Conservation (phyloP, 352 stramenopile genomes). For the Pythium rhizo-oryzae region DNA sequence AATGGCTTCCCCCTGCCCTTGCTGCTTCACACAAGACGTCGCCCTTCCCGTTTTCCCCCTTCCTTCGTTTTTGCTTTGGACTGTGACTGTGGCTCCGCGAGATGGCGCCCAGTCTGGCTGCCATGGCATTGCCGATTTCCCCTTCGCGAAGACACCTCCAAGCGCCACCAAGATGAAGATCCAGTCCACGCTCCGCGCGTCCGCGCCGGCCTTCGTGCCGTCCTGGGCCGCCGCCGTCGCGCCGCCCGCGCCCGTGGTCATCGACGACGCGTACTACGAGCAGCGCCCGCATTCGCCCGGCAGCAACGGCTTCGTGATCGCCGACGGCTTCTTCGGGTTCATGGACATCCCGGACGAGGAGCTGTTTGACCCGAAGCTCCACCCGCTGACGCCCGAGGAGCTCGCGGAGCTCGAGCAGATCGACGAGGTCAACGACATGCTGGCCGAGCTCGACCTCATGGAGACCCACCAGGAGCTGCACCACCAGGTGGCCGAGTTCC, state of each 20-base stretch:
- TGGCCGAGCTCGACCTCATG: constrained; percentile 79
- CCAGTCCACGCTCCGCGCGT: constrained; percentile 50
- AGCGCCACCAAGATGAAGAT: constrained; percentile 34
- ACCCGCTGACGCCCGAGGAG: constrained; percentile 60
- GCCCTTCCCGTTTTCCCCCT: not conserved
- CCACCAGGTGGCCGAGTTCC: constrained; percentile 57
- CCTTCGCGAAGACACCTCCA: constrained; percentile 33
- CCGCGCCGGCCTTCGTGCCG: constrained; percentile 62
- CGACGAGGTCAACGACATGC: constrained; percentile 79
- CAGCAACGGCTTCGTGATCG: constrained; percentile 67
- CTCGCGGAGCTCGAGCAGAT: constrained; percentile 75
- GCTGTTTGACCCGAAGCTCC: constrained; percentile 69
- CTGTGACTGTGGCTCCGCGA: not conserved
- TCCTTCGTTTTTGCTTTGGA: constrained; percentile 2
- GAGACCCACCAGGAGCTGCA: constrained; percentile 77
- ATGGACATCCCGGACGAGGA: constrained; percentile 76
- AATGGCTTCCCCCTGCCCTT: not conserved
- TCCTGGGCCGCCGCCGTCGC: constrained; percentile 35
- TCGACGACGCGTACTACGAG: constrained; percentile 71
- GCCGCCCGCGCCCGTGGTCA: constrained; percentile 41
- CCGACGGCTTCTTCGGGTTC: constrained; percentile 47
- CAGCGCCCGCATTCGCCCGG: constrained; percentile 61
- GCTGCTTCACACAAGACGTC: not conserved
- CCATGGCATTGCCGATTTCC: constrained; percentile 31
- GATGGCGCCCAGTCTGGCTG: not conserved